phyloP scores from a whole-genome alignment of 371 early-diverging fungal genomes.

The Gilbertella persicaria region DNA sequence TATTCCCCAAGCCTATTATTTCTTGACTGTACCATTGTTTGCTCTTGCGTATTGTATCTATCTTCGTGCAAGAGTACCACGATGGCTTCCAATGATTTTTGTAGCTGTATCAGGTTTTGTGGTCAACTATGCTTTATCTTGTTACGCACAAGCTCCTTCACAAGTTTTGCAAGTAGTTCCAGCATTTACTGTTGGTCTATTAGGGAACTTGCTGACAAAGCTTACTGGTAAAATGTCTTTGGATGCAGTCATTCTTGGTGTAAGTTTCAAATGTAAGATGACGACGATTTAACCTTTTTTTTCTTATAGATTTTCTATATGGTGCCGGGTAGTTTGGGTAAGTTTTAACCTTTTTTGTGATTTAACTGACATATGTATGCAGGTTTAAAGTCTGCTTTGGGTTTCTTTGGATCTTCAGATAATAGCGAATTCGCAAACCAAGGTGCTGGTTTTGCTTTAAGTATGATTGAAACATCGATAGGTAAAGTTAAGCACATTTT shows the following conservation, averaged over 20 bases:
- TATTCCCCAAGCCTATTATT: constrained; percentile 31
- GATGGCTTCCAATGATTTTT: constrained; percentile 46
- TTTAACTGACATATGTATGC: neutral
- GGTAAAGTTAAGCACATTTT: constrained; percentile 7
- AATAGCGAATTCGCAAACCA: constrained; percentile 41
- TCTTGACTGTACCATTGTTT: constrained; percentile 45
- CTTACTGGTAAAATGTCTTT: constrained; percentile 57
- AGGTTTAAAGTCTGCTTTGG: constrained; percentile 51
- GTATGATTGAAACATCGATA: constrained; percentile 50
- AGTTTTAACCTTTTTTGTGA: neutral
- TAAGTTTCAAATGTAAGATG: constrained; percentile 17
- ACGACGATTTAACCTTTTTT: neutral
- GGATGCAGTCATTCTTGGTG: constrained; percentile 57
- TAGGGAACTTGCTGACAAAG: constrained; percentile 55
- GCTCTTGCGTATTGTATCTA: constrained; percentile 46
- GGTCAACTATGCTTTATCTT: constrained; percentile 32
- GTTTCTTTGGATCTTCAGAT: constrained; percentile 36
- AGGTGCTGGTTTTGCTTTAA: constrained; percentile 50
- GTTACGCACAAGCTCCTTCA: constrained; percentile 49
- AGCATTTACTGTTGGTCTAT: constrained; percentile 56
- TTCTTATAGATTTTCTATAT: constrained; percentile 38
- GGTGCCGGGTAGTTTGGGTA: constrained; percentile 61
- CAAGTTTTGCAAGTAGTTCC: constrained; percentile 53
- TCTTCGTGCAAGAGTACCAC: constrained; percentile 39
- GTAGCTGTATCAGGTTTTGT: constrained; percentile 40